These are phyloP conservation scores for Rhizophagus clarus DNA, from an alignment of 192 early-diverging fungal genomes.

Conservation along the genomic window DNA sequence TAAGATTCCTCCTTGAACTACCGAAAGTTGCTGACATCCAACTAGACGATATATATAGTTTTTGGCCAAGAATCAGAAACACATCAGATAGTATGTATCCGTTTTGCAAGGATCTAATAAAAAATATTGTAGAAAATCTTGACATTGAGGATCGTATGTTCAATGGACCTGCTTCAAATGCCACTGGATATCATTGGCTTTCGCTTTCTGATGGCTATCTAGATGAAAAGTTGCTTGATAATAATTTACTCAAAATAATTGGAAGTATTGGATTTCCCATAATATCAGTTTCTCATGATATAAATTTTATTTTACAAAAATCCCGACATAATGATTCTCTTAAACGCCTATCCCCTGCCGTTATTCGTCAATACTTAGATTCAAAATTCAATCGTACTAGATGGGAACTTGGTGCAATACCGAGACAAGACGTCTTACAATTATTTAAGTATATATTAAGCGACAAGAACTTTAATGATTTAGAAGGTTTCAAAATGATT, in stretches of 20 bases:
- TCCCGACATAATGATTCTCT: background rate
- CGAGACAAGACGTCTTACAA: background rate
- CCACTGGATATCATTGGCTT: background rate
- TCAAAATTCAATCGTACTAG: background rate
- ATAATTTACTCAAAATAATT: background rate
- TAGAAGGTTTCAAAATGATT: too few relatives aligned
- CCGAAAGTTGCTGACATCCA: background rate
- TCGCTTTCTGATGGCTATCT: background rate
- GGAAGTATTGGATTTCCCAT: background rate
- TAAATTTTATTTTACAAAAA: background rate
- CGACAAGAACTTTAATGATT: background rate
- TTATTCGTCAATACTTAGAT: background rate
- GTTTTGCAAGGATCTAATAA: background rate
- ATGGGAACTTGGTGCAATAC: background rate
- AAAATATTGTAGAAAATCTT: background rate
- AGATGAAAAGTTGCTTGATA: background rate
- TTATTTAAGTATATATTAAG: background rate
- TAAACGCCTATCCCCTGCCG: background rate
- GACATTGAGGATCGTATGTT: background rate
- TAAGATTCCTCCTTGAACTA: background rate
- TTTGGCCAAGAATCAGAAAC: background rate
- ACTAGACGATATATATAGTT: background rate
- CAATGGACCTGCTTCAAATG: background rate
- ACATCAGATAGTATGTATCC: background rate
- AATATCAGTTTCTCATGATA: background rate